Percentiles rank a stretch among this genome's conserved stretches.
These are phyloP conservation scores for Arabidopsis thaliana DNA, from an alignment of 345 rosid species.

Conservation along the genomic window DNA sequence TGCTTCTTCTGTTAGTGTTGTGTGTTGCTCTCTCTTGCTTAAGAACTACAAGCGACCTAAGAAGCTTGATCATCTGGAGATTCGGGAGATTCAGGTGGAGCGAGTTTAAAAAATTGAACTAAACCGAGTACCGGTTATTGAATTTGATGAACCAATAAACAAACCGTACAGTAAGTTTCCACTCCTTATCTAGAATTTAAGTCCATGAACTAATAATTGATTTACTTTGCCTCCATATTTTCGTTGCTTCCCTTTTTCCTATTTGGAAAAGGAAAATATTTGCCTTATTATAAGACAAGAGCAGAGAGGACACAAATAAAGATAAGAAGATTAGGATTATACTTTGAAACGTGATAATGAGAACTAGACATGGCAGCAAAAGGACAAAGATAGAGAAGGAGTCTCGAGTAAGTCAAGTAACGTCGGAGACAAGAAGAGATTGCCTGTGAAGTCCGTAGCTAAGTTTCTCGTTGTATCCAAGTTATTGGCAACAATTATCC, in stretches of 20 bases:
- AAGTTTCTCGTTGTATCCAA: neutral
- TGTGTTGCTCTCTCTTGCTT: conserved; percentile 82
- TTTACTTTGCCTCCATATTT: neutral
- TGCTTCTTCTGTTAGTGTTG: conserved; percentile 94
- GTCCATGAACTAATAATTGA: too few relatives aligned
- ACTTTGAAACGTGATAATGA: neutral
- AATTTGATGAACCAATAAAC: neutral
- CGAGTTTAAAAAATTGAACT: conserved; percentile 39
- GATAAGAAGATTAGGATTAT: too few relatives aligned
- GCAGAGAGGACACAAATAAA: too few relatives aligned
- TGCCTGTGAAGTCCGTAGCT: neutral
- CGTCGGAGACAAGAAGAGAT: neutral
- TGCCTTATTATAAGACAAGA: too few relatives aligned
- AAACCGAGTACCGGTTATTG: neutral
- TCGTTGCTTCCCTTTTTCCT: too few relatives aligned
- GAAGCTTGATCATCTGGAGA: conserved; percentile 61
- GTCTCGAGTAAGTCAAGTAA: conserved; percentile 4
- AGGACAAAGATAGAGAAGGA: neutral
- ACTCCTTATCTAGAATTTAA: too few relatives aligned
- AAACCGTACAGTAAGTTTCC: neutral
- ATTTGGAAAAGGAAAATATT: too few relatives aligned
- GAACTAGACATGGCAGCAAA: neutral
- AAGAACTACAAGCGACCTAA: conserved; percentile 75
- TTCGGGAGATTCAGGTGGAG: conserved; percentile 60
- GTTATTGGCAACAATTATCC: conserved; percentile 1